Evolutionary conservation across 2,329 filamentous ascomycete species (phyloP).

Genomic region (Aspergillus transmontanensis): DNA sequence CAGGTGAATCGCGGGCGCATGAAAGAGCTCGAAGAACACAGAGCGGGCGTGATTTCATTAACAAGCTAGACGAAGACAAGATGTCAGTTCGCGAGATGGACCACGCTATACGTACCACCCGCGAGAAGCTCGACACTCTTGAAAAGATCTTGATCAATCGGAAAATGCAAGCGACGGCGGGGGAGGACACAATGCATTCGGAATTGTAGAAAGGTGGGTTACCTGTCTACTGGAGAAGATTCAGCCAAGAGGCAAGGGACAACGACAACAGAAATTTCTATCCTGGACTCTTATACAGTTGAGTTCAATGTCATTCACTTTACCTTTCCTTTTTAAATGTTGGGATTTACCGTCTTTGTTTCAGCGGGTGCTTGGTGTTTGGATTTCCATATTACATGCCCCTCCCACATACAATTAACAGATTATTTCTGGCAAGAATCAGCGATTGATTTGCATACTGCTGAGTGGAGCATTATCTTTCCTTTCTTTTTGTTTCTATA

Average conservation of each 20-base stretch:
- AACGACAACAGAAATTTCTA: background rate
- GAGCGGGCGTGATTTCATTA: slow-evolving; percentile 53
- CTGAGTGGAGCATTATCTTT: slow-evolving; percentile 5
- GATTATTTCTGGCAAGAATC: background rate
- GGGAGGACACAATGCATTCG: slow-evolving; percentile 21
- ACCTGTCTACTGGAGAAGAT: background rate
- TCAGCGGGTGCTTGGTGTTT: slow-evolving; percentile 1
- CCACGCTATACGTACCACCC: slow-evolving; percentile 81
- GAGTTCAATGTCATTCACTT: slow-evolving; percentile 11
- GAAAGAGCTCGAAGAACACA: slow-evolving; percentile 35
- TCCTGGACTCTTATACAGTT: slow-evolving; percentile 11
- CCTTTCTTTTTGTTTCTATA: slow-evolving; percentile 7
- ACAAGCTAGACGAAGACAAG: slow-evolving; percentile 62
- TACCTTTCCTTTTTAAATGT: slow-evolving; percentile 2
- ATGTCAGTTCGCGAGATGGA: slow-evolving; percentile 75
- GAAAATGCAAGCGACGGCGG: slow-evolving; percentile 35
- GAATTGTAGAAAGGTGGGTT: slow-evolving; percentile 24
- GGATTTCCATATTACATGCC: background rate
- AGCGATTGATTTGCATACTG: slow-evolving; percentile 6
- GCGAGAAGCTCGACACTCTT: slow-evolving; percentile 77
- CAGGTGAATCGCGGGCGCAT: slow-evolving; percentile 46
- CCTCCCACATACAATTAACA: background rate
- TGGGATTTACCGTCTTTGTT: background rate
- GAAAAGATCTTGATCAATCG: slow-evolving; percentile 71
- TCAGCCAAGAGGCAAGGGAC: background rate